Evolutionary conservation across 2,329 filamentous ascomycete species (phyloP), one percentile per base, ranked within the genome.

Genomic region (Diaporthe eres): DNA sequence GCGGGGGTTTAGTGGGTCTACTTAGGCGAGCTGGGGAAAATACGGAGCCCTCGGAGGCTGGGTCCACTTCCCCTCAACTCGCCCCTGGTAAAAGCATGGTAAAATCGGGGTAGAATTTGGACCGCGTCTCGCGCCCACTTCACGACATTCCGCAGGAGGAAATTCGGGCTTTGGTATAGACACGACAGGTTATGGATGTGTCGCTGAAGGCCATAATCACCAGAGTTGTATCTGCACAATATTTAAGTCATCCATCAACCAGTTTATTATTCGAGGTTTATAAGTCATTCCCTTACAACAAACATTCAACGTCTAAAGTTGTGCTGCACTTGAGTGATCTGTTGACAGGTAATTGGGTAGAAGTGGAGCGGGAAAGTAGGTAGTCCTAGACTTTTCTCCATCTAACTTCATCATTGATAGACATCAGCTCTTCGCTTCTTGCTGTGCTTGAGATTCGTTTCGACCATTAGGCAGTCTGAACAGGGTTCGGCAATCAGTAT

Each of bases 31-130:
- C 19, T 68, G 44, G 60, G 63, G 19, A 37, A 51, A 68, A 51
- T 53, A 31, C 47, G 63, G 63, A 68, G 44, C 34, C 42, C 19
- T 28, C 19, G 28, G 42, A 28, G 61, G 25, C 22, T n/a, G 61
- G 42, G 12, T 39, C 63, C 63, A 68, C 63, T 68, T 68, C 63
- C 63, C 63, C 44, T 68, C 63, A 68, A 51, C 22, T 25, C 13
- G 34, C 19, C 47, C 44, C 47, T 68, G 63, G 3, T 1, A 15
- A 8, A 31, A 51, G 28, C 44, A 37, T 13, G 63, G 47, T 5
- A 37, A 25, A 4, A 39, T 51, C 63, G 44, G 47, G 34, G 63
- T 39, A 37, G 31, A 6, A 6, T 37, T 3, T 19, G 44, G 44
- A n/a, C 44, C 47, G 63, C 63, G 63, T 53, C 63, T 68, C 63